Conservation (phyloP, 177 flowering plant species). For the Viscum album region DNA sequence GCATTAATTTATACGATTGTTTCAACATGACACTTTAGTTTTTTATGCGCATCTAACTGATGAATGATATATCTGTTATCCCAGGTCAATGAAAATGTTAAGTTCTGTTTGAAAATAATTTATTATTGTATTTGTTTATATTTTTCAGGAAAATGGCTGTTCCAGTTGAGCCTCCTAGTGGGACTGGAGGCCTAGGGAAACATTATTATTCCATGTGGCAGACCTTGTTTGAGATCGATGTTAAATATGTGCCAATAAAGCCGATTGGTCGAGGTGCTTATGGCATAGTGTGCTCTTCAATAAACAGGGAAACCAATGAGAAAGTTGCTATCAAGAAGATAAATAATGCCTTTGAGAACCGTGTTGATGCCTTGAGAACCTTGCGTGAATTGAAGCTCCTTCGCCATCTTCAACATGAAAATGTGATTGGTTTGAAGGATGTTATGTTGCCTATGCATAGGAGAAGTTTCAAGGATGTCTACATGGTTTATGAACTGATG, state of each 20-base stretch:
- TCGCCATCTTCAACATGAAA: conserved; percentile 67
- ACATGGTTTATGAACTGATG: conserved; percentile 87
- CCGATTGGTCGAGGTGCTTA: conserved; percentile 90
- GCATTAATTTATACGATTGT: too few species aligned
- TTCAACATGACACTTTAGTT: too few species aligned
- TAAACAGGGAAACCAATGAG: conserved; percentile 70
- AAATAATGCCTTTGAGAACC: conserved; percentile 70
- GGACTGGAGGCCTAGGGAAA: conserved; percentile 43
- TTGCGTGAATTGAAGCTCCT: conserved; percentile 77
- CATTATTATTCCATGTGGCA: conserved; percentile 91
- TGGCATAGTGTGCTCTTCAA: conserved; percentile 79
- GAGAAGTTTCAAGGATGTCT: conserved; percentile 74
- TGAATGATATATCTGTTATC: too few species aligned
- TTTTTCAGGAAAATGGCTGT: conserved; percentile 53
- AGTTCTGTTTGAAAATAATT: too few species aligned
- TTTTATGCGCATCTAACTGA: too few species aligned
- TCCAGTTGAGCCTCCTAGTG: conserved; percentile 78
- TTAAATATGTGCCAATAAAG: conserved; percentile 78
- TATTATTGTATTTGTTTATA: neutral
- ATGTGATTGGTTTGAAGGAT: conserved; percentile 75
- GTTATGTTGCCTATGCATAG: conserved; percentile 71
- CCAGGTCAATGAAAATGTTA: too few species aligned
- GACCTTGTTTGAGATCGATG: conserved; percentile 74
- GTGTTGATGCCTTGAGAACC: conserved; percentile 73
- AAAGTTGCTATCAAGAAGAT: conserved; percentile 89